Evolutionary conservation across 495 filamentous ascomycete species (phyloP).

Genomic region (Xylaria scruposa): DNA sequence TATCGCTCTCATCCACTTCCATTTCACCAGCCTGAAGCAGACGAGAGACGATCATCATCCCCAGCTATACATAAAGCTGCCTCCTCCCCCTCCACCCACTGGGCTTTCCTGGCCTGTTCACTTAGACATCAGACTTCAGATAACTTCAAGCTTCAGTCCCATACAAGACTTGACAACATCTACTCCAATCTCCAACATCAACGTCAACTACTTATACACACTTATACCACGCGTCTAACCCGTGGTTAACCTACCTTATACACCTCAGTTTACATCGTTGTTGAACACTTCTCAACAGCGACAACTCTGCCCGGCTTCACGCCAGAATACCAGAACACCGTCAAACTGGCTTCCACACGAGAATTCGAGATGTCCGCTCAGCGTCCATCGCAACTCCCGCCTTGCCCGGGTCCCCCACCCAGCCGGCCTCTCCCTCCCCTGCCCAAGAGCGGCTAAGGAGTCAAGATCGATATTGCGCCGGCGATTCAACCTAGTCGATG

Average conservation of each 20-base stretch:
- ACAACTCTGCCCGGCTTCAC: slow-evolving; percentile 1
- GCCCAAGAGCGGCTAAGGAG: slow-evolving; percentile 66
- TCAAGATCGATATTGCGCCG: slow-evolving; percentile 29
- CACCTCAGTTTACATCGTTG: background rate
- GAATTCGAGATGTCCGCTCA: slow-evolving; percentile 51
- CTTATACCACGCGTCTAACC: background rate
- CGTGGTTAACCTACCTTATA: background rate
- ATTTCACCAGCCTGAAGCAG: slow-evolving; percentile 26
- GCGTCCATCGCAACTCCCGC: slow-evolving; percentile 75
- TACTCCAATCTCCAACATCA: background rate
- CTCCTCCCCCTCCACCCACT: slow-evolving; percentile 41
- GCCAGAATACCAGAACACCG: slow-evolving; percentile 34
- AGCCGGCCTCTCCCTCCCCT: slow-evolving; percentile 83
- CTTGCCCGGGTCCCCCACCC: slow-evolving; percentile 84
- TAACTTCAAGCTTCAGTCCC: slow-evolving; percentile 28
- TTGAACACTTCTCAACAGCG: background rate
- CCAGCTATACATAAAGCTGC: slow-evolving; percentile 55
- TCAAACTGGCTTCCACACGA: slow-evolving; percentile 64
- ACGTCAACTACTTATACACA: background rate
- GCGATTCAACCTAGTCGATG: slow-evolving; percentile 16
- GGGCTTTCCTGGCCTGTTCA: slow-evolving; percentile 23
- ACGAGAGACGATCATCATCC: slow-evolving; percentile 25
- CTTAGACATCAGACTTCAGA: slow-evolving; percentile 41
- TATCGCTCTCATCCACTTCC: slow-evolving; percentile 33
- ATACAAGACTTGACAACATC: slow-evolving; percentile 22